Conservation (phyloP, 768 basidiomycete species). For the Auriculariales sp. region DNA sequence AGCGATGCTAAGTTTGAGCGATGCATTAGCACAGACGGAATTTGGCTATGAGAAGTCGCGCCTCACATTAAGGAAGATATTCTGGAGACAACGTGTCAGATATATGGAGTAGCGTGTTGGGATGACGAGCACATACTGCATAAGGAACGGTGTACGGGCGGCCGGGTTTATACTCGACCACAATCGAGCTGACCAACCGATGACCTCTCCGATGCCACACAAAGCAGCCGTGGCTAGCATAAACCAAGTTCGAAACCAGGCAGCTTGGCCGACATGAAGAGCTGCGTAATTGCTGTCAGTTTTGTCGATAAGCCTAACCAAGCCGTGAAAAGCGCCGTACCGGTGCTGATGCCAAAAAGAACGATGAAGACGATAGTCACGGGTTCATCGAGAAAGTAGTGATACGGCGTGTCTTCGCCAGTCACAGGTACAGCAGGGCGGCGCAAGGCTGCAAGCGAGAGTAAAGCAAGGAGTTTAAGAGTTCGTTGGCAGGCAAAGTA, state of each 20-base stretch:
- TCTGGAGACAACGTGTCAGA: neutral
- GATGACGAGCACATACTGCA: slow-evolving; percentile 20
- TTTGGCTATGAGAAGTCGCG: neutral
- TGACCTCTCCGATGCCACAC: slow-evolving; percentile 32
- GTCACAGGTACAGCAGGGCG: no score
- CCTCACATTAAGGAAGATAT: neutral
- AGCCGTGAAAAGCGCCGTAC: neutral
- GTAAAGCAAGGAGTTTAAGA: no score
- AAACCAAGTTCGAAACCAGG: slow-evolving; percentile 35
- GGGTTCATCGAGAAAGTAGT: neutral
- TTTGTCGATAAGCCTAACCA: neutral
- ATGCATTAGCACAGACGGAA: no score
- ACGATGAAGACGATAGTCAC: neutral
- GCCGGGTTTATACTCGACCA: slow-evolving; percentile 26
- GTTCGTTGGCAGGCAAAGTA: no score
- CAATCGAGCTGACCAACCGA: slow-evolving; percentile 41
- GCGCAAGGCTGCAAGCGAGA: no score
- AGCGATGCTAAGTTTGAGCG: no score
- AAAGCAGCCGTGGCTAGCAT: slow-evolving; percentile 32
- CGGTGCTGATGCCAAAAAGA: neutral
- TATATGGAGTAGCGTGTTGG: neutral
- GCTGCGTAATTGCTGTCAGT: slow-evolving; percentile 16
- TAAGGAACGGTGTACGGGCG: slow-evolving; percentile 21
- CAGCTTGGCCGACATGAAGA: slow-evolving; percentile 30
- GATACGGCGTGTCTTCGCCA: no score